Base-by-base conservation (phyloP, 768 basidiomycete species). In the Lepiota brunneoincarnata region DNA sequence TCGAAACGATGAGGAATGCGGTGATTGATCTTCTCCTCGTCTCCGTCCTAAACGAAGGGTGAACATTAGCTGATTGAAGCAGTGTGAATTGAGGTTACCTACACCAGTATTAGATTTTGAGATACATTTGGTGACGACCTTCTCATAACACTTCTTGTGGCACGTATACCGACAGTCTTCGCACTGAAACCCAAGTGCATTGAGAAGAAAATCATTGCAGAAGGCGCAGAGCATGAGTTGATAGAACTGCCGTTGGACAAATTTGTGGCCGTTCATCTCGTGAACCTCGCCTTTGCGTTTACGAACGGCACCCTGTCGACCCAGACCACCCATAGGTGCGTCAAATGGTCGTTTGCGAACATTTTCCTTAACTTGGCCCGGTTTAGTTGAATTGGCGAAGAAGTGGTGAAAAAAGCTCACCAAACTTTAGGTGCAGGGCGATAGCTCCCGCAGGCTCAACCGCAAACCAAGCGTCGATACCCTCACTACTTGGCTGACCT, bases 221-320 rank as follows among this genome's bases (percentile, higher is more conserved):
- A 97, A 93, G 2, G 97, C 97, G 68, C 97, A 99, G 49, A 98
- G 81, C 80, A 99, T 97, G 66, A 98, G 84, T 68, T 98, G 95
- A 69, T 97, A 98, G 77, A 99, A 99, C 71, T 98, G 97, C 42
- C 87, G 84, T 63, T 93, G 91, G 42, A 99, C 82, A 67, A 99
- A 99, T 70, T 97, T 93, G 76, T 99, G 97, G 10, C 97, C 97
- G 67, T 98, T 98, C 93, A 98, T 98, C 72, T 98, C 95, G 74
- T 95, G 94, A 2, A 98, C 89, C 75, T 98, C 96, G 61, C 86
- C 96, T 72, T 98, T 98, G 64, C 95, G 91, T 73, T 97, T 98
- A 66, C 95, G 89, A 60, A 99, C 86, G 55, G 97, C 97, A 51
- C 96, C 97, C 73, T 98, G 96, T 68, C 97, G 93, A 46, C 96